phyloP scores from a whole-genome alignment of 345 rosid genomes.

The Pistacia atlantica region DNA sequence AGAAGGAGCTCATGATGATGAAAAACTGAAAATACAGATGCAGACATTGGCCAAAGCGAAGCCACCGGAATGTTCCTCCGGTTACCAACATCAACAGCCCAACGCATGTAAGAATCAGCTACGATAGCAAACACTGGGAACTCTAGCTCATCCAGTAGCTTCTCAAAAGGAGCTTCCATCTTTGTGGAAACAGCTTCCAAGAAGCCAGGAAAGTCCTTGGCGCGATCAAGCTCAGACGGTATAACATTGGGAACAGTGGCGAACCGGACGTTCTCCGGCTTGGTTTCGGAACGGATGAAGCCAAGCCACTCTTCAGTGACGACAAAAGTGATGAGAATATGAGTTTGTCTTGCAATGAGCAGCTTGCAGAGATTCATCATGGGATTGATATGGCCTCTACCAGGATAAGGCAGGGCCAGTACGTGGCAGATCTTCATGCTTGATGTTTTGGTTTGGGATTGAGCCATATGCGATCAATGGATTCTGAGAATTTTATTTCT shows the following conservation, averaged over 20 bases:
- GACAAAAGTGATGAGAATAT: constrained; percentile 55
- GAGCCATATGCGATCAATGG: too few species aligned
- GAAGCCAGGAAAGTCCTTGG: constrained; percentile 38
- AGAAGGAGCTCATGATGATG: constrained; percentile 29
- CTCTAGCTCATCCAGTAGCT: constrained; percentile 35
- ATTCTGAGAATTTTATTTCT: too few species aligned
- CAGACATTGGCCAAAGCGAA: constrained; percentile 40
- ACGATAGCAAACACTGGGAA: constrained; percentile 25
- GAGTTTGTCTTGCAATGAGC: constrained; percentile 33
- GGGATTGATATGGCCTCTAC: constrained; percentile 76
- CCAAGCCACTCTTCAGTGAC: constrained; percentile 78
- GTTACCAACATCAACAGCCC: constrained; percentile 37
- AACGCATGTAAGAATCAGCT: constrained; percentile 32
- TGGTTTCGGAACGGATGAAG: constrained; percentile 40
- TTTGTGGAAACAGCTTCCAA: constrained; percentile 38
- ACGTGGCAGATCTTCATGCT: constrained; percentile 31
- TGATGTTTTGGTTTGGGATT: too few species aligned
- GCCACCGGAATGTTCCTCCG: constrained; percentile 46
- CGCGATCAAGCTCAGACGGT: constrained; percentile 48
- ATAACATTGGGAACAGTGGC: constrained; percentile 48
- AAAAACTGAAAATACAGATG: constrained; percentile 30
- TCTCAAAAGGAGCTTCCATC: constrained; percentile 55
- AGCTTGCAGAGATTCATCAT: constrained; percentile 67
- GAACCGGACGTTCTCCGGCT: constrained; percentile 36
- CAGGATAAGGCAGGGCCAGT: constrained; percentile 69